Percentiles rank a stretch among this genome's conserved stretches.
phyloP scores from a whole-genome alignment of 441 rosid genomes.

The Croton laevigatus region DNA sequence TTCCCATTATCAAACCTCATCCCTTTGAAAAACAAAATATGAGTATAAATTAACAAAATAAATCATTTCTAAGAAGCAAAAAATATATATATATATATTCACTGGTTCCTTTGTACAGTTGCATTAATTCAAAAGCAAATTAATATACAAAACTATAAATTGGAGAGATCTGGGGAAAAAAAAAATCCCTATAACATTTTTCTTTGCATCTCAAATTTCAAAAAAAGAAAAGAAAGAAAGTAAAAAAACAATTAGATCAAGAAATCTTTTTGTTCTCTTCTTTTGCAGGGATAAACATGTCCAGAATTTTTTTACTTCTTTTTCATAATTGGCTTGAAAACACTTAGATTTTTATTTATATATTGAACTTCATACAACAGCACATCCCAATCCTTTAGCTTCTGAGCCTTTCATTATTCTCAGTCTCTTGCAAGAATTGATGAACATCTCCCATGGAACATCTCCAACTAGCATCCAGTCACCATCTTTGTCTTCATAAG shows the following conservation, averaged over 20 bases:
- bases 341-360: background rate
- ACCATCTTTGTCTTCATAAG: slow-evolving; percentile 86
- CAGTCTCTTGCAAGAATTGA: slow-evolving; percentile 55
- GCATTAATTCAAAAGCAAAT: background rate
- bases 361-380: slow-evolving; percentile 19
- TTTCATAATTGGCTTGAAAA: background rate
- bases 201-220: background rate
- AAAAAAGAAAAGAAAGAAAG: too few species aligned
- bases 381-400: slow-evolving; percentile 36
- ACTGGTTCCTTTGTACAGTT: background rate
- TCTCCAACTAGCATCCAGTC: slow-evolving; percentile 87
- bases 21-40: too few species aligned
- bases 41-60: too few species aligned
- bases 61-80: too few species aligned
- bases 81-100: background rate
- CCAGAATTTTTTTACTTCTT: too few species aligned
- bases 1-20: too few species aligned
- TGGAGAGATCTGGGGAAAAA: background rate
- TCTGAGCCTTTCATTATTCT: slow-evolving; percentile 70
- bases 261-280: too few species aligned
- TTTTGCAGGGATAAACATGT: too few species aligned
- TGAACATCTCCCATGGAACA: slow-evolving; percentile 86
- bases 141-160: background rate
- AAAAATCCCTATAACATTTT: background rate
- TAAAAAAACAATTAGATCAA: background rate